These are phyloP conservation scores for Trichoderma sp. DNA, from an alignment of 2,329 filamentous ascomycete species.

Conservation along the genomic window DNA sequence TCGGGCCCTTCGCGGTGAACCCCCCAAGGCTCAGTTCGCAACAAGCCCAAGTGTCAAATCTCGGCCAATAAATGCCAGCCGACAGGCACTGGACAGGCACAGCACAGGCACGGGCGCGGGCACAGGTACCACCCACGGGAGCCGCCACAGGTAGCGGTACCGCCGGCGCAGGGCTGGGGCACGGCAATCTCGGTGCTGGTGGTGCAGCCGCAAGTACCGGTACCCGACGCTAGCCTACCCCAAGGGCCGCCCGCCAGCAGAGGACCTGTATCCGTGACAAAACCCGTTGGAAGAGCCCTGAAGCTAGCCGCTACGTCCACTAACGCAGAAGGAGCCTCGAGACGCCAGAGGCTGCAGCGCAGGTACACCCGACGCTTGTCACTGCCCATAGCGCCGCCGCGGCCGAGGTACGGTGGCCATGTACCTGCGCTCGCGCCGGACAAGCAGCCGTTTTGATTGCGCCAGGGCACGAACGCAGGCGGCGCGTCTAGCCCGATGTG, in stretches of 20 bases:
- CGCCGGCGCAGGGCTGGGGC: too few relatives aligned
- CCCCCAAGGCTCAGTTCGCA: slow-evolving; percentile 5
- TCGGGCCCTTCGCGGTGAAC: slow-evolving; percentile 3
- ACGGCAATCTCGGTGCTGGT: neutral
- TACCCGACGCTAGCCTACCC: neutral
- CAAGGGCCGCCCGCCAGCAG: neutral
- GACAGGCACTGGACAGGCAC: too few relatives aligned
- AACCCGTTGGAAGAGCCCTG: neutral
- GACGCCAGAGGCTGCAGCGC: neutral
- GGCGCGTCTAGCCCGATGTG: neutral
- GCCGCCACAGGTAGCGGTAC: neutral
- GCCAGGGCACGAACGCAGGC: neutral
- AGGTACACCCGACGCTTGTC: neutral
- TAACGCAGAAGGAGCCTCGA: neutral
- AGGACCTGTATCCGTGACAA: neutral
- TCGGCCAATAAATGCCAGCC: slow-evolving; percentile 13
- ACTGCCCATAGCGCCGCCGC: slow-evolving; percentile 9
- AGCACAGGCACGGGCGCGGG: neutral
- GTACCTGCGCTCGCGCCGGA: neutral
- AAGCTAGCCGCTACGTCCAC: neutral
- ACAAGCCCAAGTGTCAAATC: slow-evolving; percentile 14
- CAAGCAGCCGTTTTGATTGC: slow-evolving; percentile 3
- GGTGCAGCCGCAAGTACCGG: neutral
- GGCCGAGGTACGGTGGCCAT: neutral
- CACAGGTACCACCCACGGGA: too few relatives aligned